Conservation (phyloP, 768 basidiomycete genomes). For the Roridomyces roridus region DNA sequence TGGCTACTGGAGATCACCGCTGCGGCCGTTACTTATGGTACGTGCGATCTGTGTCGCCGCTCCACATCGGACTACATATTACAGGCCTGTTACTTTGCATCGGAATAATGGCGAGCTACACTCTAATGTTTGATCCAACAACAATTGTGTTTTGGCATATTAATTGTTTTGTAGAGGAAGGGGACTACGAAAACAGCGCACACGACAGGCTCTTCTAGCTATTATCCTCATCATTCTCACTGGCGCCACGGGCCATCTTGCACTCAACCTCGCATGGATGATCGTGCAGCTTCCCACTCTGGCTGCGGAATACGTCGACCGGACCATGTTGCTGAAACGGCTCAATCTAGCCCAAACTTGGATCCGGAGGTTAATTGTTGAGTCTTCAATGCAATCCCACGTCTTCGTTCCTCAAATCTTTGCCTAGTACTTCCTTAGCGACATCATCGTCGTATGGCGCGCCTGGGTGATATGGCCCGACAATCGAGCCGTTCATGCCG, state of each 20-base stretch:
- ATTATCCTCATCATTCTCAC: constrained; percentile 17
- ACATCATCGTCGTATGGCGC: constrained; percentile 27
- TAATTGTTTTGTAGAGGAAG: constrained; percentile 3
- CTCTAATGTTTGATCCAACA: constrained; percentile 13
- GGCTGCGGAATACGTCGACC: constrained; percentile 18
- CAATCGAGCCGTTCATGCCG: constrained; percentile 13
- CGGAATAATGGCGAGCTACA: constrained; percentile 12
- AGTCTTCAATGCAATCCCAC: not conserved
- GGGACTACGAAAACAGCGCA: constrained; percentile 11
- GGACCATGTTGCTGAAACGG: not conserved
- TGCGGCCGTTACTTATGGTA: constrained; percentile 21
- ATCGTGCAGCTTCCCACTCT: constrained; percentile 16
- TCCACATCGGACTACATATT: too few species aligned
- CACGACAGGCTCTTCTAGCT: constrained; percentile 14
- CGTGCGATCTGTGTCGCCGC: not conserved
- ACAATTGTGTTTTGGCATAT: not conserved
- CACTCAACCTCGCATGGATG: constrained; percentile 6
- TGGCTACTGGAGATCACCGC: constrained; percentile 3
- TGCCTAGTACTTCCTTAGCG: constrained; percentile 22
- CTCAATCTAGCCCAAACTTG: constrained; percentile 14
- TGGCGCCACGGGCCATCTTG: constrained; percentile 16
- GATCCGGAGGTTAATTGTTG: constrained; percentile 13
- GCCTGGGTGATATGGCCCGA: constrained; percentile 26
- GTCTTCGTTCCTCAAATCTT: not conserved
- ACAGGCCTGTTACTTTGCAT: constrained; percentile 12